Evolutionary conservation across 2,329 filamentous ascomycete genomes (phyloP), one percentile per base, ranked within the genome.

Genomic region (Aspergillus melleus): DNA sequence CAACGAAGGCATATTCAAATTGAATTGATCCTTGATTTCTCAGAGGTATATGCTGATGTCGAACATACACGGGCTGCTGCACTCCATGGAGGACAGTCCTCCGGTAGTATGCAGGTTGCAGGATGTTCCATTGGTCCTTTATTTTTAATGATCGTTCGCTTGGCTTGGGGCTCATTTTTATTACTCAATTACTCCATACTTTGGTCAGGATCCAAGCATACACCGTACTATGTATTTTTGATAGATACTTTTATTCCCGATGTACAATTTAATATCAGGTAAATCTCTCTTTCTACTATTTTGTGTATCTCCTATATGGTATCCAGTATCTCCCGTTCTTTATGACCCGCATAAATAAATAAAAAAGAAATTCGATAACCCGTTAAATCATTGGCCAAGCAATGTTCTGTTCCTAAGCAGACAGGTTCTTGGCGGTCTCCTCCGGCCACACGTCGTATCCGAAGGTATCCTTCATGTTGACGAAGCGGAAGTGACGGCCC

Each of bases 391-490:
- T 62, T 55, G 12, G 50, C 32, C 10, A 26, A 30, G 32, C 32
- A 5, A 16, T 16, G 14, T 29, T 30, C 22, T 6, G 49, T 10
- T 12, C 49, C 62, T 68, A 73, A 60, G 67, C 70, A 55, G 72
- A 72, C 29, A 75, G 36, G 62, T 75, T 66, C 61, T 70, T 65
- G 50, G 72, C 71, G 32, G 70, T 70, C 78, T 88, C 85, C 69
- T 87, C 84, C 0, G 86, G 81, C 86, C 86, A 88, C 53, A 91
- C 84, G 67, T 91, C 81, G 72, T 89, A 90, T 6, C 89, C 89
- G 74, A 91, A 91, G 1, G 87, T 90, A 65, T 90, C 88, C 82
- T 90, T 91, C 89, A 91, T 91, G 79, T 92, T 91, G 60, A 92
- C 89, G 70, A 92, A 91, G 42, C 89, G 85, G 26, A 83, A 85